phyloP scores from a whole-genome alignment of 345 rosid genomes.

The Microthlaspi erraticum region DNA sequence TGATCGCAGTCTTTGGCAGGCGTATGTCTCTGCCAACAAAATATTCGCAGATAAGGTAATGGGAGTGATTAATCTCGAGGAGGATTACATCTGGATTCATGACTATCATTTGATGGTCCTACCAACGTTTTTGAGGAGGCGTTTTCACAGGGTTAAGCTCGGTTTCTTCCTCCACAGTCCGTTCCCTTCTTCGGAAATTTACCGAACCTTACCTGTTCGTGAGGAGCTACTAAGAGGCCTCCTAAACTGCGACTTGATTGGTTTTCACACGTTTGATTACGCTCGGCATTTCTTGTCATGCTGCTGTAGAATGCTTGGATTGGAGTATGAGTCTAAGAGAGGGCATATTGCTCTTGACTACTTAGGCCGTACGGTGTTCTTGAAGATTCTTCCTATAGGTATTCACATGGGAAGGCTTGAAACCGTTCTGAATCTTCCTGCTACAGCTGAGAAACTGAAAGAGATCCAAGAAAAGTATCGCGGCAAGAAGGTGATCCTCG shows the following conservation, averaged over 20 bases:
- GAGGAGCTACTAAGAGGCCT: slow-evolving; percentile 52
- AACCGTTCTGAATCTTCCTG: slow-evolving; percentile 52
- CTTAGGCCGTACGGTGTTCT: slow-evolving; percentile 54
- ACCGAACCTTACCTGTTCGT: slow-evolving; percentile 56
- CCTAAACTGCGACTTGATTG: slow-evolving; percentile 56
- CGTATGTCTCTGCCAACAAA: slow-evolving; percentile 58
- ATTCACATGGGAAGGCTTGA: slow-evolving; percentile 58
- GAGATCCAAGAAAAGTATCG: slow-evolving; percentile 49
- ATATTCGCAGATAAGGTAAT: slow-evolving; percentile 56
- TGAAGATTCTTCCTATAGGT: slow-evolving; percentile 57
- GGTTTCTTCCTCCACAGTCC: slow-evolving; percentile 64
- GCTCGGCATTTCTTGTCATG: slow-evolving; percentile 59
- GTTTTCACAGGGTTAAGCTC: slow-evolving; percentile 53
- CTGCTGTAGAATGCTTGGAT: slow-evolving; percentile 59
- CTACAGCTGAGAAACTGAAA: slow-evolving; percentile 49
- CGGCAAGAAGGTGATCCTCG: slow-evolving; percentile 49
- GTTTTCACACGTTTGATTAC: slow-evolving; percentile 59
- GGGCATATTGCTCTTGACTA: slow-evolving; percentile 59
- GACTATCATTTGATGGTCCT: slow-evolving; percentile 61
- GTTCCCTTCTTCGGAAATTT: slow-evolving; percentile 59
- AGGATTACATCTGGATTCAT: slow-evolving; percentile 60
- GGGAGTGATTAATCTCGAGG: slow-evolving; percentile 53
- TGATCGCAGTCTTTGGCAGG: slow-evolving; percentile 53
- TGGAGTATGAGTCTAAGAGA: slow-evolving; percentile 57
- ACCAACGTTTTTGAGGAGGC: slow-evolving; percentile 54